Evolutionary conservation across 352 stramenopile species (phyloP).

Genomic region (Phytopythium aichiense): DNA sequence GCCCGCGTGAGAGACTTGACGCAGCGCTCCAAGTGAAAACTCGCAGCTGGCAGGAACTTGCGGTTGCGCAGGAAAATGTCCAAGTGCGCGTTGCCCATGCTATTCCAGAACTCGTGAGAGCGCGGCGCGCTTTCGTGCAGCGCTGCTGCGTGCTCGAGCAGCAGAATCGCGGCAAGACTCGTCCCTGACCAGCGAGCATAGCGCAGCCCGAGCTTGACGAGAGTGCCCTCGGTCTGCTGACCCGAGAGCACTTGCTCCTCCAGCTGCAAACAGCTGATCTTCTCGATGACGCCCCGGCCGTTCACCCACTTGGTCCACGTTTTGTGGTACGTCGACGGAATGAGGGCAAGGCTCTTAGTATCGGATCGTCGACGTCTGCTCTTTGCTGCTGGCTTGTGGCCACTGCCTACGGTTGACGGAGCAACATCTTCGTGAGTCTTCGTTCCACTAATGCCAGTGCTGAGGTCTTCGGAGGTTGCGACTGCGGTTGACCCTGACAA

Average conservation of each 20-base stretch:
- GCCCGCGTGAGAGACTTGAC: slow-evolving; percentile 54
- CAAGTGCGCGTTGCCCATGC: slow-evolving; percentile 56
- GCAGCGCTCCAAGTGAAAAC: slow-evolving; percentile 47
- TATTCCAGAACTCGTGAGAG: slow-evolving; percentile 66
- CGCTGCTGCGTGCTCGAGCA: slow-evolving; percentile 50
- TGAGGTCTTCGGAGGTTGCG: background rate
- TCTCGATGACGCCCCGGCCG: slow-evolving; percentile 51
- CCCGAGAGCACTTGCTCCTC: slow-evolving; percentile 56
- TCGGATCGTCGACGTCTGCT: background rate
- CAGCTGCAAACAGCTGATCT: slow-evolving; percentile 58
- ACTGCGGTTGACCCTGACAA: background rate
- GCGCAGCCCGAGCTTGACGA: slow-evolving; percentile 55
- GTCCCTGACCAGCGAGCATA: slow-evolving; percentile 52
- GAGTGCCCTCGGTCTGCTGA: slow-evolving; percentile 28
- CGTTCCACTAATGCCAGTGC: background rate
- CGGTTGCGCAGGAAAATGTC: slow-evolving; percentile 57
- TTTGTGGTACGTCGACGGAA: slow-evolving; percentile 37
- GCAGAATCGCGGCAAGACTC: slow-evolving; percentile 44
- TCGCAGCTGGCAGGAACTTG: slow-evolving; percentile 51
- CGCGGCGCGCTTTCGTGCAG: slow-evolving; percentile 35
- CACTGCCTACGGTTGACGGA: background rate
- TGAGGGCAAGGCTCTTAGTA: background rate
- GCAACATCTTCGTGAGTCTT: background rate
- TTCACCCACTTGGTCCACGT: slow-evolving; percentile 57
- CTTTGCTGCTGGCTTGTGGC: background rate